phyloP scores from a whole-genome alignment of 2,329 filamentous ascomycete genomes.

The Iodosphaeria phyllophila region DNA sequence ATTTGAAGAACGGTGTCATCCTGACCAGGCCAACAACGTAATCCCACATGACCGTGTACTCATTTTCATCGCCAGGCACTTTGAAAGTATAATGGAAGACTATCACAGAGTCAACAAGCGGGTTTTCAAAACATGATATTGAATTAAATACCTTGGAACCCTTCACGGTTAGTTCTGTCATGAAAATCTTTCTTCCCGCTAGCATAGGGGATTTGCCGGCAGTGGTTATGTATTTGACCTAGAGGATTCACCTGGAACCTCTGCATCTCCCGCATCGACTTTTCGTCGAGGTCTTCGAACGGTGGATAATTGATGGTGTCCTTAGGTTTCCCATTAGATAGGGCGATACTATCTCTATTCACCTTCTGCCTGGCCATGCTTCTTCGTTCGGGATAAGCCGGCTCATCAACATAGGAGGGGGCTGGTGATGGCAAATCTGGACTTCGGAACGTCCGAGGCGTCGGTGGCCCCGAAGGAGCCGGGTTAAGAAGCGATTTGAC shows the following conservation, averaged over 20 bases:
- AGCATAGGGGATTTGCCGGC: slow-evolving; percentile 76
- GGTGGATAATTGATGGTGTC: slow-evolving; percentile 58
- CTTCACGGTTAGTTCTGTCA: slow-evolving; percentile 70
- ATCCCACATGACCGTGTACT: slow-evolving; percentile 84
- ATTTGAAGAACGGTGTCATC: slow-evolving; percentile 91
- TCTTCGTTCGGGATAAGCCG: slow-evolving; percentile 10
- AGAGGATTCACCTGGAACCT: slow-evolving; percentile 49
- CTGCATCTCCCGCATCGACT: slow-evolving; percentile 36
- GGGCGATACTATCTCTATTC: slow-evolving; percentile 44
- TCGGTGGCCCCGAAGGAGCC: slow-evolving; percentile 22
- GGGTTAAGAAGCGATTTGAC: slow-evolving; percentile 51
- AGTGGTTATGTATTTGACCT: slow-evolving; percentile 39
- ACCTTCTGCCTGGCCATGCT: slow-evolving; percentile 33
- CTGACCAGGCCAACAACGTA: slow-evolving; percentile 88
- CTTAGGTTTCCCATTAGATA: slow-evolving; percentile 40
- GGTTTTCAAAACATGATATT: slow-evolving; percentile 5
- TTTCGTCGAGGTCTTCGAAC: slow-evolving; percentile 44
- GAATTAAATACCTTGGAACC: slow-evolving; percentile 87
- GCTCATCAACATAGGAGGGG: slow-evolving; percentile 15
- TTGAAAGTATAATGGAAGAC: slow-evolving; percentile 75
- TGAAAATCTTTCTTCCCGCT: slow-evolving; percentile 84
- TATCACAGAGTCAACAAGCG: slow-evolving; percentile 17
- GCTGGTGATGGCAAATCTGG: slow-evolving; percentile 18
- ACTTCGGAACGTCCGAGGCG: slow-evolving; percentile 22
- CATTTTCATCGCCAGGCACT: slow-evolving; percentile 43